Base-by-base conservation (phyloP, 345 rosid species). In the Carallia brachiata region DNA sequence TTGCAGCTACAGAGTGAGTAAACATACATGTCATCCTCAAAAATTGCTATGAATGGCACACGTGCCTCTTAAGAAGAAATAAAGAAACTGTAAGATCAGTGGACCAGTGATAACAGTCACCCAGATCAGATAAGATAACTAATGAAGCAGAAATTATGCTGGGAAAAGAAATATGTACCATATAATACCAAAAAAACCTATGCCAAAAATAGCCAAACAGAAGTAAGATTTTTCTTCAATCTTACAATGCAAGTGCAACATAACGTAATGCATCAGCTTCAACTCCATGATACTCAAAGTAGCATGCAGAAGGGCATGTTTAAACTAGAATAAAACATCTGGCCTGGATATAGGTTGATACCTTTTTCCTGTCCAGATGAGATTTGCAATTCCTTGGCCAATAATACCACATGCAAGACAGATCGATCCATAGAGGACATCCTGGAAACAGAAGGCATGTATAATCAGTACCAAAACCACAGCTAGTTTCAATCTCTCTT, bases 301-400 rank as follows among this genome's bases (percentile, higher is more conserved):
- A 56, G 28, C 60, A 56, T 27, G 50, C 18, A 57, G n/a, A 44
- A 44, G 6, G 7, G 12, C 8, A 36, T 4, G 12, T n/a, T 7
- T 62, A 36, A 19, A 31, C 13, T 5, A 27, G 12, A 52, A 3
- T 17, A 66, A 72, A 56, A 37, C 32, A 66, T 27, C 12, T 9
- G 40, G 66, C 19, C 8, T 5, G 36, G 58, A 40, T 10, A 71
- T 39, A 62, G 62, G 15, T 23, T 8, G 28, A 61, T 86, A 94
- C 97, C 96, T 75, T 77, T 94, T 94, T 58, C 93, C 95, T 10
- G 83, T 94, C 98, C 91, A 90, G 58, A 91, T 83, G 69, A 84
- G 63, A 83, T 94, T 94, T 52, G 97, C 97, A 63, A 91, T 89
- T 77, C 98, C 98, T 80, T 91, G 96, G 70, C 97, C 98, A 7